Evolutionary conservation across 2,329 filamentous ascomycete genomes (phyloP), one percentile per base, ranked within the genome.

Genomic region (Chaetomium strumarium): DNA sequence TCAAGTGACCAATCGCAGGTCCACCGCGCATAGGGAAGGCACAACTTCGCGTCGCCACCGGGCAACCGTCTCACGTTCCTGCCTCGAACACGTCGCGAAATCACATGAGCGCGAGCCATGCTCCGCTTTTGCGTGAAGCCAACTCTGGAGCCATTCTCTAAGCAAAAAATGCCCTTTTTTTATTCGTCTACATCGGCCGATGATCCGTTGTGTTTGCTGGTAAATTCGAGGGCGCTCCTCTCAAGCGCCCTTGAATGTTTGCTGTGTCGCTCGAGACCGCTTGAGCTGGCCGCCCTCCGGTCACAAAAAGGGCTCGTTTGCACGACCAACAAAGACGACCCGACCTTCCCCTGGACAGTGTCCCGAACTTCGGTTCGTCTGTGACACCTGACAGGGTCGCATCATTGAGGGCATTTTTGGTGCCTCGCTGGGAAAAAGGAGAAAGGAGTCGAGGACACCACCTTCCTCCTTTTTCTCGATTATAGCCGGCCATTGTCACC

Each of bases 51-150:
- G 46, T 53, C 31, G 34, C 43, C 46, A 47, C 48, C 12, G n/a
- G 8, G 46, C 52, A 58, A 53, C 48, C 45, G 43, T 52, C 36
- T 42, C 53, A 45, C 19, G 38, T 50, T 49, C 46, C 40, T 52
- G 42, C 40, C 38, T 16, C 3, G 16, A 17, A n/a, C 9, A 43
- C 20, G 8, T 38, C 53, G 46, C 56, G 53, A 54, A 52, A 49
- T 56, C 56, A 58, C 56, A 50, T 58, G 56, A 55, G 29, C 8
- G 30, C 45, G 20, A 29, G 37, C 24, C 49, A 40, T 17, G 19
- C 7, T 30, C 44, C 38, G 30, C 42, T 47, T 47, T 37, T 48
- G 46, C 43, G 37, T 46, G 42, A 44, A 42, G 16, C 30, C 11
- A 44, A 17, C 16, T 37, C 17, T 29, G 13, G 24, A 24, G 33